These are phyloP conservation scores for Entomortierella parvispora DNA, from an alignment of 192 early-diverging fungal genomes.

Conservation along the genomic window DNA sequence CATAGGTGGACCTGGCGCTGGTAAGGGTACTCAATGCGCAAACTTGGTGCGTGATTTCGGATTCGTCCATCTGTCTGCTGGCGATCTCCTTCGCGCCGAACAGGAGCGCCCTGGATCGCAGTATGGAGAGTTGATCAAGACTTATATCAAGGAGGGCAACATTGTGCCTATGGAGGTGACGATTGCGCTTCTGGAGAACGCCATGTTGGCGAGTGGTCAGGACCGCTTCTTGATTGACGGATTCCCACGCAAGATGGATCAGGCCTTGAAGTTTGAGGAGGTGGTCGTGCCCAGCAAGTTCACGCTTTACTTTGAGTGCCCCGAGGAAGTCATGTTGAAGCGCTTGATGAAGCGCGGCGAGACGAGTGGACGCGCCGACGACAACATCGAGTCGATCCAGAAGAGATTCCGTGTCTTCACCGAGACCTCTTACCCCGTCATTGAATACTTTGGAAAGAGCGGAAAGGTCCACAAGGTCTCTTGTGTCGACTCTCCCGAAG, in stretches of 20 bases:
- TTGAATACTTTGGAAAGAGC: conserved; percentile 79
- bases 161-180: conserved; percentile 98
- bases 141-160: conserved; percentile 90
- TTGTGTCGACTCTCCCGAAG: conserved; percentile 70
- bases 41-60: conserved; percentile 89
- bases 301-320: conserved; percentile 95
- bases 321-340: conserved; percentile 90
- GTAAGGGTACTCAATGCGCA: conserved; percentile 97
- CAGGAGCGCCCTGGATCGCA: conserved; percentile 82
- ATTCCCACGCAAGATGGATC: conserved; percentile 94
- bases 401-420: conserved; percentile 92
- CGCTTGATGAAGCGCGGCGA: conserved; percentile 94
- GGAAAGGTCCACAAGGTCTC: conserved; percentile 85
- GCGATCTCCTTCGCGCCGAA: conserved; percentile 94
- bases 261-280: conserved; percentile 94
- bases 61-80: conserved; percentile 96
- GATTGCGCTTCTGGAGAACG: conserved; percentile 88
- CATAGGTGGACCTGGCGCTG: conserved; percentile 81
- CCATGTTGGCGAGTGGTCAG: conserved; percentile 76
- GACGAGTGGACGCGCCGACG: conserved; percentile 92
- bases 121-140: conserved; percentile 92
- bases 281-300: conserved; percentile 76
- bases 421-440: conserved; percentile 92
- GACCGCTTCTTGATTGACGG: conserved; percentile 95
- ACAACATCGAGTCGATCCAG: conserved; percentile 95